Conservation (phyloP, 2,329 filamentous ascomycete species). For the Phialemonium atrogriseum region DNA sequence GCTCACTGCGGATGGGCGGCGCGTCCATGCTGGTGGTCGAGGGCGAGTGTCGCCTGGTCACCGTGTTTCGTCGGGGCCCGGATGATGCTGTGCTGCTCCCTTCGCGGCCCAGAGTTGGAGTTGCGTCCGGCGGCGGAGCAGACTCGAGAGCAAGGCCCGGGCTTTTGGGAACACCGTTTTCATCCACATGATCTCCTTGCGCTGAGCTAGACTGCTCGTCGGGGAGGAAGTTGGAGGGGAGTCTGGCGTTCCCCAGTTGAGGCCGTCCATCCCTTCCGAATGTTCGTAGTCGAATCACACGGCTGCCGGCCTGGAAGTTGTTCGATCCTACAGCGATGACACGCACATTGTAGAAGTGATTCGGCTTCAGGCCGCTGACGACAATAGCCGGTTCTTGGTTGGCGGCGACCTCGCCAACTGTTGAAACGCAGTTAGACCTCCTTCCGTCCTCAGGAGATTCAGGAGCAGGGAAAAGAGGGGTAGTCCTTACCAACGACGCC, state of each 20-base stretch:
- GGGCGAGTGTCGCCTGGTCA: constrained; percentile 70
- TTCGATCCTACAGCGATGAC: constrained; percentile 86
- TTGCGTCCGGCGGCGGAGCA: constrained; percentile 51
- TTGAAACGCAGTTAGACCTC: constrained; percentile 9
- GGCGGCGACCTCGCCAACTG: constrained; percentile 75
- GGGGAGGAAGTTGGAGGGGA: constrained; percentile 47
- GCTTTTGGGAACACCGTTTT: constrained; percentile 37
- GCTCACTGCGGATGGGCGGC: constrained; percentile 28
- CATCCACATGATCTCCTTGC: constrained; percentile 36
- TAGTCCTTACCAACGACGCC: constrained; percentile 68
- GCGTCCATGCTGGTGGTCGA: constrained; percentile 52
- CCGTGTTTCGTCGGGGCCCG: constrained; percentile 52
- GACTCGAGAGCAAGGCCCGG: constrained; percentile 54
- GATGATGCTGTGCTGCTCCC: constrained; percentile 32
- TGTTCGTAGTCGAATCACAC: constrained; percentile 76
- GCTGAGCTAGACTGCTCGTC: constrained; percentile 37
- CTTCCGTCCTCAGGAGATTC: constrained; percentile 14
- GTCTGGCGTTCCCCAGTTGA: constrained; percentile 45
- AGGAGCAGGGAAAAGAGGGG: not conserved
- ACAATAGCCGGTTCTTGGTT: constrained; percentile 80
- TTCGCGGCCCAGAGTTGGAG: constrained; percentile 57
- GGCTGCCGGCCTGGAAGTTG: constrained; percentile 86
- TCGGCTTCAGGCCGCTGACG: constrained; percentile 77
- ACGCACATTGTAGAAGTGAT: constrained; percentile 86
- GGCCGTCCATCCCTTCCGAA: constrained; percentile 56